Evolutionary conservation across 2,329 filamentous ascomycete genomes (phyloP), one percentile per base, ranked within the genome.

Genomic region (Apiospora sp.): DNA sequence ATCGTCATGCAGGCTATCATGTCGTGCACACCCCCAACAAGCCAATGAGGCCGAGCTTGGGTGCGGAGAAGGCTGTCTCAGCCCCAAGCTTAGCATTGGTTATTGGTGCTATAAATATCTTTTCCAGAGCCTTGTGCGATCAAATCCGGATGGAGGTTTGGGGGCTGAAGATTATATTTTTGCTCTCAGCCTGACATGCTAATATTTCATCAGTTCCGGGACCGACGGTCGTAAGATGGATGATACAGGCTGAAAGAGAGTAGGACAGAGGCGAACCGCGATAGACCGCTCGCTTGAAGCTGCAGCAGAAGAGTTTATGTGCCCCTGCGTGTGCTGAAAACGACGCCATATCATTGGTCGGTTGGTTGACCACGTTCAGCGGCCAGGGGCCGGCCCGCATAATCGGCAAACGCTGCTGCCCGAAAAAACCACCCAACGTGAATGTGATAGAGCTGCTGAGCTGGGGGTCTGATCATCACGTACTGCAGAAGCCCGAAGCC

Each of bases 41-140:
- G 3, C 58, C 58, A 41, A 64, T 64, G 10, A 64, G 10, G 24
- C 6, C 3, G 22, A 14, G 34, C 2, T 13, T 12, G 34, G 2
- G 34, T 64, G 58, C 30, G 58, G 58, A 64, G 58, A 64, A 64
- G 58, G 58, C 58, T 64, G 58, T 30, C 19, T 41, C 34, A 64
- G 58, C 58, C n/a, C 19, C 19, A n/a, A 64, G 16, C 34, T 24
- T 10, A 41, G 22, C 19, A 14, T 14, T 16, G 1, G 41, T 41
- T 10, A 6, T 7, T 4, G 19, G 34, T 4, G 34, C 30, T 64
- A 64, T 41, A 13, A 64, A 64, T 64, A 64, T 16, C 19, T 14
- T 16, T 41, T 6, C 10, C 58, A 24, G 19, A 64, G 58, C 58
- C 58, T 64, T 24, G 58, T 14, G 16, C 19, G 4, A 2, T 64